phyloP scores from a whole-genome alignment of 2,329 filamentous ascomycete species.

The Ilyonectria destructans region DNA sequence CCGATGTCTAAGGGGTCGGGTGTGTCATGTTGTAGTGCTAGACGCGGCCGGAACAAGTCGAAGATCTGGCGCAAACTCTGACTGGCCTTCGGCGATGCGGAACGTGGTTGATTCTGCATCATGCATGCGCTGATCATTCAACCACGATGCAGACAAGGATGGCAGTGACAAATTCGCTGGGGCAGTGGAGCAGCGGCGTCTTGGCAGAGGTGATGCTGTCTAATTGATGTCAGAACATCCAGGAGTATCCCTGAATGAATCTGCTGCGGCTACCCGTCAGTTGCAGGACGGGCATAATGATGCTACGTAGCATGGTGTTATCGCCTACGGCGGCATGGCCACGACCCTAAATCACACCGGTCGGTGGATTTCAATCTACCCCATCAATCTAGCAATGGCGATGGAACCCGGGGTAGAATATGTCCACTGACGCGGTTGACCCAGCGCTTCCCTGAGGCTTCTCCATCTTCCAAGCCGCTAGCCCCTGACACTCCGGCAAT shows the following conservation, averaged over 20 bases:
- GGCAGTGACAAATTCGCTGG: not conserved
- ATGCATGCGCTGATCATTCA: not conserved
- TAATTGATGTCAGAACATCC: not conserved
- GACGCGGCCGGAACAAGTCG: not conserved
- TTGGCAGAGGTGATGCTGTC: not conserved
- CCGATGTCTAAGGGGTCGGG: too few relatives aligned
- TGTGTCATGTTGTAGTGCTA: not conserved
- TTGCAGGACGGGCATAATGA: not conserved
- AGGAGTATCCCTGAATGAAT: not conserved
- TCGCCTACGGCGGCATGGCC: not conserved
- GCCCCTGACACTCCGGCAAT: not conserved
- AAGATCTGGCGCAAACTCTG: not conserved
- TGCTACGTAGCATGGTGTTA: not conserved
- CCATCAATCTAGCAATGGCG: not conserved
- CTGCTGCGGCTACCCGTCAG: not conserved
- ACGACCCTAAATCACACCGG: not conserved
- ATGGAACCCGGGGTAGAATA: conserved; percentile 1
- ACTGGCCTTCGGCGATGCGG: not conserved
- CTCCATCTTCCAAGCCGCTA: not conserved
- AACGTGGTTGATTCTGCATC: not conserved
- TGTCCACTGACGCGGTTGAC: not conserved
- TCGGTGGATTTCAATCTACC: too few relatives aligned
- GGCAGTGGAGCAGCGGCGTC: not conserved
- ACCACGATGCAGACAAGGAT: not conserved
- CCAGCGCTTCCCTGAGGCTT: not conserved